Percentiles rank a stretch among this genome's conserved stretches.
Conservation (phyloP, 176 grass and related monocot species). For the Triticum turgidum region DNA sequence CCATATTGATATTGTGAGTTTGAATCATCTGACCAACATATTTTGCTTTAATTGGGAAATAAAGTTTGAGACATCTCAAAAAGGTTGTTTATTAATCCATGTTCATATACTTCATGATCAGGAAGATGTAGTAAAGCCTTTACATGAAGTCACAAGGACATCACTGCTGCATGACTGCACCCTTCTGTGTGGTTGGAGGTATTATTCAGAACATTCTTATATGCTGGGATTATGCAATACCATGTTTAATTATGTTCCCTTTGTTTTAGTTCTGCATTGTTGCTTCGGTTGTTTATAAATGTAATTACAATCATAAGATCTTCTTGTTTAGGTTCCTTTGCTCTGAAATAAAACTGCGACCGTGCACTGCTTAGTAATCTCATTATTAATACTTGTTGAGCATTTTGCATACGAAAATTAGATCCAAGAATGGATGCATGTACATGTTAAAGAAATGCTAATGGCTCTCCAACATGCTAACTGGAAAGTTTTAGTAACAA, state of each 20-base stretch:
- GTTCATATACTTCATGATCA: slow-evolving; percentile 30
- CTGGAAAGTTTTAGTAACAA: background rate
- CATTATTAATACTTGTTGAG: background rate
- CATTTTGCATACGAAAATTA: background rate
- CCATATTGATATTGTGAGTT: slow-evolving; percentile 92
- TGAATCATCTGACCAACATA: background rate
- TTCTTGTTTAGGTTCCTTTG: background rate
- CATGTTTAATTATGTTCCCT: background rate
- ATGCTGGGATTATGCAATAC: slow-evolving; percentile 21
- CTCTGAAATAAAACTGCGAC: background rate
- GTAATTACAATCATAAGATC: background rate
- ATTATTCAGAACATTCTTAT: slow-evolving; percentile 14
- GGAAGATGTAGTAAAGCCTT: slow-evolving; percentile 96
- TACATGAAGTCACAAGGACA: slow-evolving; percentile 93
- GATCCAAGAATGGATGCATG: background rate
- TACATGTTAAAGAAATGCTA: background rate
- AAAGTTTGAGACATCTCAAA: background rate
- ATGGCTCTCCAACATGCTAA: background rate
- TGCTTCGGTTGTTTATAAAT: background rate
- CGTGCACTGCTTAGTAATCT: background rate
- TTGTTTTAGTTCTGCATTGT: background rate
- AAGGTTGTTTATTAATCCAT: background rate
- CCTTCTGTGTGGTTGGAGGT: slow-evolving; percentile 96
- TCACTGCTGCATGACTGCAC: slow-evolving; percentile 93
- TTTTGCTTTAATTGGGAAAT: background rate